phyloP scores from a whole-genome alignment of 495 filamentous ascomycete species.

The Penicillium cinerascens region DNA sequence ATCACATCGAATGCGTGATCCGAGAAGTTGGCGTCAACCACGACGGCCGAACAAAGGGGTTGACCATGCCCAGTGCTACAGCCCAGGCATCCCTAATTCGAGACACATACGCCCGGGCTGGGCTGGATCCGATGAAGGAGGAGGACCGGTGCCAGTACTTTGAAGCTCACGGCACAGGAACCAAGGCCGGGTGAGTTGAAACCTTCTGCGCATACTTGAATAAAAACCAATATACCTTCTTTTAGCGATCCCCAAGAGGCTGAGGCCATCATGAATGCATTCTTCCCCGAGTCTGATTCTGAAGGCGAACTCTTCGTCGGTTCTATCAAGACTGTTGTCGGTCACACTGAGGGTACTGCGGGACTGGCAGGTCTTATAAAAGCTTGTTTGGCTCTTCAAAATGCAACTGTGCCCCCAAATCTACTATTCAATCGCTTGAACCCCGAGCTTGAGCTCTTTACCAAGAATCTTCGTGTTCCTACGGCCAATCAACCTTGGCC shows the following conservation, averaged over 20 bases:
- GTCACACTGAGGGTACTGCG: conserved; percentile 36
- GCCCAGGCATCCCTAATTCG: conserved; percentile 24
- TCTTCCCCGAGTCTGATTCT: background rate
- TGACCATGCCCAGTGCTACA: no score
- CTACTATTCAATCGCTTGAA: conserved; percentile 30
- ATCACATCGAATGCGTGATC: conserved; percentile 10
- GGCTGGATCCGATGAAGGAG: conserved; percentile 11
- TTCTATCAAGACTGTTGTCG: conserved; percentile 36
- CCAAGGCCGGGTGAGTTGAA: conserved; percentile 46
- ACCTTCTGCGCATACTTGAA: no score
- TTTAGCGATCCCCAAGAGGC: conserved; percentile 51
- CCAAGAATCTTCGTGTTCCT: background rate
- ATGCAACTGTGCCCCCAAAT: conserved; percentile 32
- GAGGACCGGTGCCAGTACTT: conserved; percentile 8
- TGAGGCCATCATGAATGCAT: conserved; percentile 36
- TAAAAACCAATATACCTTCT: no score
- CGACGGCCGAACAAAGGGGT: conserved; percentile 30
- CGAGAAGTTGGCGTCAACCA: conserved; percentile 11
- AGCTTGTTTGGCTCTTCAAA: conserved; percentile 28
- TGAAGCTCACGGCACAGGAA: conserved; percentile 48
- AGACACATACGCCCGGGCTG: conserved; percentile 20
- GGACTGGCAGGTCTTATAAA: conserved; percentile 41
- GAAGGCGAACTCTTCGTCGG: conserved; percentile 20
- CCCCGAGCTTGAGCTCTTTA: conserved; percentile 1
- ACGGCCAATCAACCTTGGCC: background rate